Evolutionary conservation across 1,139 yeast species (phyloP).

Genomic region (Pichia norvegensis): DNA sequence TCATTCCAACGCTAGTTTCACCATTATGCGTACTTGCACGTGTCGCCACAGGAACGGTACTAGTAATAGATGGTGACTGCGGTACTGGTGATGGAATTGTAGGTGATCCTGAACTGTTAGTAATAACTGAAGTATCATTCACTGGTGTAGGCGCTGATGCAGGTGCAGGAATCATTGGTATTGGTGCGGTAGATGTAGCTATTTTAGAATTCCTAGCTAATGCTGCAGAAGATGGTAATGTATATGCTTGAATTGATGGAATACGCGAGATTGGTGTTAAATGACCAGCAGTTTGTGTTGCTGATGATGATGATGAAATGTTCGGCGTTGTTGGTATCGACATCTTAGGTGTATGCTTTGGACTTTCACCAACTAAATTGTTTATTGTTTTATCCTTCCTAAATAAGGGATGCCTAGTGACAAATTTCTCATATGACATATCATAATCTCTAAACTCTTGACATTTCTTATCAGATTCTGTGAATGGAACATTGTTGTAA

Average conservation of each 20-base stretch:
- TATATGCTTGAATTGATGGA: conserved; percentile 8
- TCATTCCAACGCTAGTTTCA: background rate
- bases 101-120: too few relatives aligned
- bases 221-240: conserved; percentile 13
- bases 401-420: conserved; percentile 42
- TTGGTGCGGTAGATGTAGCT: background rate
- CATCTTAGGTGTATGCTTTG: conserved; percentile 7
- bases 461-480: conserved; percentile 36
- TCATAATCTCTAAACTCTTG: conserved; percentile 55
- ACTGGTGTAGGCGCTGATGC: background rate
- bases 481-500: conserved; percentile 56
- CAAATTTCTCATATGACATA: conserved; percentile 46
- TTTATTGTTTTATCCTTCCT: conserved; percentile 35
- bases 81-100: background rate
- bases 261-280: conserved; percentile 9
- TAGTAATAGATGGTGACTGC: background rate
- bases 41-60: background rate
- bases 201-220: conserved; percentile 7
- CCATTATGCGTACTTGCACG: background rate
- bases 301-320: background rate
- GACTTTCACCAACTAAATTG: conserved; percentile 12
- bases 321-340: background rate
- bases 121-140: background rate
- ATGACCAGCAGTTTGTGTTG: background rate
- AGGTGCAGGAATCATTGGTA: conserved; percentile 2